phyloP scores from a whole-genome alignment of 345 rosid genomes.

The Populus pruinosa region DNA sequence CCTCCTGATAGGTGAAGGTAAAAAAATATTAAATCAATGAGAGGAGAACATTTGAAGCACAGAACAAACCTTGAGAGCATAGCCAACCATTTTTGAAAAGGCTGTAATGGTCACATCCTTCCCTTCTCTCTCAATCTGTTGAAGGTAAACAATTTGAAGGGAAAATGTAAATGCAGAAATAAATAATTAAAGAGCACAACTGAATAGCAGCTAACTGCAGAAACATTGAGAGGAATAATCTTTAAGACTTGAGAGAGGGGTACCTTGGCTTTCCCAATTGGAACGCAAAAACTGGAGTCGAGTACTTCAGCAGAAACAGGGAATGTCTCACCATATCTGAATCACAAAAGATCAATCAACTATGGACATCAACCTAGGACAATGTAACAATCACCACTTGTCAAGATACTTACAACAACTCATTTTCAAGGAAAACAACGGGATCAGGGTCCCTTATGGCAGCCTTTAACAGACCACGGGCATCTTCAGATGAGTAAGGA shows the following conservation, averaged over 20 bases:
- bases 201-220: not conserved
- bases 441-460: constrained; percentile 98
- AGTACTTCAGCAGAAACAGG: constrained; percentile 86
- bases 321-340: constrained; percentile 87
- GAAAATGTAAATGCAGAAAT: not conserved
- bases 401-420: constrained; percentile 61
- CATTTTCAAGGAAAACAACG: constrained; percentile 94
- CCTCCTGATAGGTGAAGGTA: not conserved
- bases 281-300: constrained; percentile 90
- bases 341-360: constrained; percentile 12
- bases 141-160: constrained; percentile 4
- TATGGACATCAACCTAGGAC: not conserved
- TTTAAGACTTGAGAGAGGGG: not conserved
- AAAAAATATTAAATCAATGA: not conserved
- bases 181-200: not conserved
- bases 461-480: constrained; percentile 86
- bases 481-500: constrained; percentile 89
- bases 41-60: not conserved
- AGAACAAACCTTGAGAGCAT: constrained; percentile 68
- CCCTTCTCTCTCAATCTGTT: constrained; percentile 88
- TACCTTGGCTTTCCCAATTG: constrained; percentile 97
- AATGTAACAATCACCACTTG: not conserved
- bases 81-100: constrained; percentile 85
- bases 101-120: constrained; percentile 81
- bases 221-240: constrained; percentile 9